Percentiles rank a stretch among this genome's conserved stretches.
Evolutionary conservation across 768 basidiomycete genomes (phyloP).

Genomic region (Tylopilus subfusipes): DNA sequence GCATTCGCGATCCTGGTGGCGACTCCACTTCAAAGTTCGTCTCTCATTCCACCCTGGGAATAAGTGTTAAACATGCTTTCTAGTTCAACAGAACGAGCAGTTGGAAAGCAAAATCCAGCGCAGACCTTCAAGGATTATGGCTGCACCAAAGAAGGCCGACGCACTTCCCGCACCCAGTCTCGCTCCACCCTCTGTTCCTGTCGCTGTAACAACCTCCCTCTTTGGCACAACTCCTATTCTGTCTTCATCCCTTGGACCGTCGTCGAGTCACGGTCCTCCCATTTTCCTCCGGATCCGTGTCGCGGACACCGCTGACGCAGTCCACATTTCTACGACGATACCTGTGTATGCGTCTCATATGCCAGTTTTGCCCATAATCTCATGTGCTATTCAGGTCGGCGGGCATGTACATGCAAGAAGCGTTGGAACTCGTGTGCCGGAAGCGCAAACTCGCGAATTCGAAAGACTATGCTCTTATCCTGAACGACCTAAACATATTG

Average conservation of each 20-base stretch:
- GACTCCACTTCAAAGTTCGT: constrained; percentile 61
- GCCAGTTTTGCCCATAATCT: neutral
- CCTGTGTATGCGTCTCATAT: constrained; percentile 64
- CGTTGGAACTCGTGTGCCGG: constrained; percentile 78
- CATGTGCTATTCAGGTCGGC: constrained; percentile 50
- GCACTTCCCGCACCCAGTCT: constrained; percentile 39
- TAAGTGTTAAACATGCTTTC: neutral
- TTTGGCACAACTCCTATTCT: constrained; percentile 51
- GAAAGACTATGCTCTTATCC: constrained; percentile 79
- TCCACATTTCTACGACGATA: constrained; percentile 86
- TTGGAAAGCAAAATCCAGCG: constrained; percentile 80
- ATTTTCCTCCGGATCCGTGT: constrained; percentile 82
- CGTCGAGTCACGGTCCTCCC: constrained; percentile 70
- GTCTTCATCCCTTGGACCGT: constrained; percentile 67
- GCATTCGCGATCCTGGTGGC: constrained; percentile 88
- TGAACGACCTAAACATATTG: constrained; percentile 59
- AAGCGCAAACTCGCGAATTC: constrained; percentile 63
- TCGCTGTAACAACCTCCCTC: constrained; percentile 43
- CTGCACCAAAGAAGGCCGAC: constrained; percentile 56
- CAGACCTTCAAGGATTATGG: constrained; percentile 64
- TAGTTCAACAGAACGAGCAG: constrained; percentile 74
- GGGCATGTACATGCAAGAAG: constrained; percentile 97
- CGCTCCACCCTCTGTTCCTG: constrained; percentile 36
- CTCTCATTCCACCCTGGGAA: neutral
- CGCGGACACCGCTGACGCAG: constrained; percentile 75